A percentile compares a stretch with the other conserved stretches of the same genome.
Conservation (phyloP, 108 stramenopile species). For the Skeletonema costatum region DNA sequence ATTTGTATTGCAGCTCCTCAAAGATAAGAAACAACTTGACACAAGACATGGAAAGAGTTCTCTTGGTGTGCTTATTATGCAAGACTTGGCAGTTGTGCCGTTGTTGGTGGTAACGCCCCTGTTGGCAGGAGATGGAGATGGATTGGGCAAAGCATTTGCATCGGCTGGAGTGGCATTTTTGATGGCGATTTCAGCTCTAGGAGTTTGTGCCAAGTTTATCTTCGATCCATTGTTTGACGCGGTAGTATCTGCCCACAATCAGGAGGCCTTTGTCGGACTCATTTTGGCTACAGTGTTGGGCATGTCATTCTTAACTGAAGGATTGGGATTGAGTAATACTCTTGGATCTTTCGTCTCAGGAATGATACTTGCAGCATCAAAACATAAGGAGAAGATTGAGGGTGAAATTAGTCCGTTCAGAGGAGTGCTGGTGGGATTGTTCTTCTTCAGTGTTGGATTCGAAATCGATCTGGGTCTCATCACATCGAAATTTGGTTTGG, state of each 20-base stretch:
- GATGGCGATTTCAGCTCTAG: conserved; percentile 76
- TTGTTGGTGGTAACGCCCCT: conserved; percentile 90
- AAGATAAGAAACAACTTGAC: conserved; percentile 86
- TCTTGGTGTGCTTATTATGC: conserved; percentile 90
- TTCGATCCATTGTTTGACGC: conserved; percentile 78
- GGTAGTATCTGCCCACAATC: conserved; percentile 70
- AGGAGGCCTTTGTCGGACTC: conserved; percentile 91
- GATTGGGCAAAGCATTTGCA: conserved; percentile 61
- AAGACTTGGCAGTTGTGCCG: conserved; percentile 94
- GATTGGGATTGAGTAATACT: conserved; percentile 91
- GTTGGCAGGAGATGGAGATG: conserved; percentile 74
- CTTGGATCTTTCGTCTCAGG: conserved; percentile 94
- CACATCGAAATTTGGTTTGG: conserved; percentile 57
- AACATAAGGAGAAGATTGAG: conserved; percentile 86
- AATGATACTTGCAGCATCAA: conserved; percentile 85
- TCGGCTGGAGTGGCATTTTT: conserved; percentile 79
- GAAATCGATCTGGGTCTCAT: conserved; percentile 89
- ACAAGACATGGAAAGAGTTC: conserved; percentile 88
- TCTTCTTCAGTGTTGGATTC: conserved; percentile 96
- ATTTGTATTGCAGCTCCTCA: conserved; percentile 91
- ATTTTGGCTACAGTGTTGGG: conserved; percentile 83
- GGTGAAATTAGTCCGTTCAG: conserved; percentile 84
- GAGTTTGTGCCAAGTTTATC: conserved; percentile 73
- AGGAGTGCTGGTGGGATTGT: conserved; percentile 91
- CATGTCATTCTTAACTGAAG: conserved; percentile 92